Percentiles rank a stretch among this genome's conserved stretches.
Conservation (phyloP, 441 rosid genomes). For the Pelargonium fulgidum region DNA sequence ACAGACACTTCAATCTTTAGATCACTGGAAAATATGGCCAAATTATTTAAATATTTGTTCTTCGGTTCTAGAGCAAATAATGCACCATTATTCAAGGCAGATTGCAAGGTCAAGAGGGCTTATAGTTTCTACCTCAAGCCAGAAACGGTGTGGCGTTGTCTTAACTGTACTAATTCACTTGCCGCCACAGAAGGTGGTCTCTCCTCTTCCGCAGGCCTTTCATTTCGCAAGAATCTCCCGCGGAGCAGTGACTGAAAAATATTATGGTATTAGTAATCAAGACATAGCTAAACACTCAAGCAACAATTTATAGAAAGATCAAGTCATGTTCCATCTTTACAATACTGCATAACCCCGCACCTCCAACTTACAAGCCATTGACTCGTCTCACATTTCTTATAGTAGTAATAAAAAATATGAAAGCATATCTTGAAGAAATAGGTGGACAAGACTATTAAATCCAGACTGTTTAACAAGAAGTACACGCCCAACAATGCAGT, state of each 20-base stretch:
- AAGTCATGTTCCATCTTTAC: neutral
- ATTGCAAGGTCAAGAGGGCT: conserved; percentile 2
- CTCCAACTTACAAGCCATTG: neutral
- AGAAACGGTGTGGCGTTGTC: conserved; percentile 84
- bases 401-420: no score
- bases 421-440: no score
- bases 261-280: conserved; percentile 23
- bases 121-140: conserved; percentile 62
- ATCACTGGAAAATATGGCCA: neutral
- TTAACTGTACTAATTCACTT: conserved; percentile 74
- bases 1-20: neutral
- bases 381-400: no score
- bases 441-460: no score
- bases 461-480: no score
- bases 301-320: neutral
- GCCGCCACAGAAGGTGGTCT: conserved; percentile 81
- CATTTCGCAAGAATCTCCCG: conserved; percentile 91
- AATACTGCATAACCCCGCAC: neutral
- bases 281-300: conserved; percentile 4
- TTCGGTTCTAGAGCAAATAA: neutral
- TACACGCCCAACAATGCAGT: no score
- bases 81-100: conserved; percentile 4
- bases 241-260: conserved; percentile 73
- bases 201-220: conserved; percentile 69
- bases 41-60: neutral